Evolutionary conservation across 306 rosid genomes (phyloP).

Genomic region (Ormosia semicastrata): DNA sequence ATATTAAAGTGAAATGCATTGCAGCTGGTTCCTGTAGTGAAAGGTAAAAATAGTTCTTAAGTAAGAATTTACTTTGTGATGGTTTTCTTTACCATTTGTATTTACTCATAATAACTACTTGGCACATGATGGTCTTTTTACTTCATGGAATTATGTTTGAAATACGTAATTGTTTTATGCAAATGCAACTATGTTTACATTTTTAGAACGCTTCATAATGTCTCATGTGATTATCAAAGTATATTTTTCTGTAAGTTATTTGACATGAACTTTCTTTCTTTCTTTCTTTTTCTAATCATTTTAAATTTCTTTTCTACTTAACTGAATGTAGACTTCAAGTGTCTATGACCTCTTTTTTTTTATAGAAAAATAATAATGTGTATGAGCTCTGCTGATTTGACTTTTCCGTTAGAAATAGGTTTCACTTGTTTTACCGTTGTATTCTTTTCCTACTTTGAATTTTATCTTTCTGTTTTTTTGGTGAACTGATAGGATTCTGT

Average conservation of each 20-base stretch:
- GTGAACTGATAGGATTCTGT: neutral
- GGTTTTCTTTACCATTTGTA: neutral
- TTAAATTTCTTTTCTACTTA: neutral
- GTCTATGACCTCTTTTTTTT: neutral
- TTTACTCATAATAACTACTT: neutral
- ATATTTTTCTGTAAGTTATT: neutral
- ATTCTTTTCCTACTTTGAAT: neutral
- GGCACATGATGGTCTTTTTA: neutral
- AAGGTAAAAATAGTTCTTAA: slow-evolving; percentile 54
- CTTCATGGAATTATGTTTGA: neutral
- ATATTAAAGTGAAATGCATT: slow-evolving; percentile 92
- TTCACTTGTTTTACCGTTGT: slow-evolving; percentile 6
- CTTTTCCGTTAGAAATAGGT: slow-evolving; percentile 9
- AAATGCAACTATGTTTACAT: neutral
- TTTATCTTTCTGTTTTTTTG: too few species aligned
- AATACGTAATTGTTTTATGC: neutral
- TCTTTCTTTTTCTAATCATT: neutral
- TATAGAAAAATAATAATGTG: neutral
- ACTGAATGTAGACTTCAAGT: neutral
- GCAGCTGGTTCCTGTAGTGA: slow-evolving; percentile 77
- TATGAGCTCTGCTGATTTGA: too few species aligned
- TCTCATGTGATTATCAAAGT: slow-evolving; percentile 11
- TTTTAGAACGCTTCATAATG: slow-evolving; percentile 4
- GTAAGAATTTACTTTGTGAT: neutral
- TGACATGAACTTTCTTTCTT: neutral